Base-by-base conservation (phyloP, 768 basidiomycete genomes). In the Sutorius australiensis region DNA sequence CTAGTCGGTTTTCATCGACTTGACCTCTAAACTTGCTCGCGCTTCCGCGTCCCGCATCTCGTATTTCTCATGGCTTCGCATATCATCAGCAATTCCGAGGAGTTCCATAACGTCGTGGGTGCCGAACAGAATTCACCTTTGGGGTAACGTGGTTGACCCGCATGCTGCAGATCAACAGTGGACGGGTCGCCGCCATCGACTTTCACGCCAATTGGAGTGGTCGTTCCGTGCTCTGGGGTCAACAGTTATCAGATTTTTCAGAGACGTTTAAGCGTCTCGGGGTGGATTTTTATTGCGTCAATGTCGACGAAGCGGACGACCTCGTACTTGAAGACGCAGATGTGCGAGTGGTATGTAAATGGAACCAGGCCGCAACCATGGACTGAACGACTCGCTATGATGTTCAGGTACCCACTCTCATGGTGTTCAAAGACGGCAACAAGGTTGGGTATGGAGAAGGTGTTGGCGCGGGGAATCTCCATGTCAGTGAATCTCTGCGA, bases 251-350 rank as follows among this genome's bases (percentile, higher is more conserved):
- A 0, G 58, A 64, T 5, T 45, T 66, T 31, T 53, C 62, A 5
- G 64, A 68, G 6, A 39, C 61, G 11, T 58, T 59, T 6, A 64
- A 67, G 19, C 63, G 59, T 48, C 55, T 67, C 3, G 71, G 64
- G 12, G 64, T 86, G 50, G 74, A 76, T 16, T 86, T 88, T 67
- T 87, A 84, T 76, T 87, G 86, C 65, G 82, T 90, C 51, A 81
- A 92, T 57, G 79, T 89, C 30, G 89, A 92, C 59, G 73, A 72
- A 34, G 78, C 79, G 48, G 54, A 62, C 5, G 75, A 77, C 0
- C 79, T 87, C 46, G 63, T 79, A 1, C 67, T 80, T 53, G 83
- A 86, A 67, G 24, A 24, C 24, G 80, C 78, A 46, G 80, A 79
- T 37, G 72, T 88, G 51, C 75, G 80, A 53, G 83, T 82, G 48